Percentiles rank a stretch among this genome's conserved stretches.
phyloP scores from a whole-genome alignment of 805 yeast genomes.

The Monosporozyma solicola region DNA sequence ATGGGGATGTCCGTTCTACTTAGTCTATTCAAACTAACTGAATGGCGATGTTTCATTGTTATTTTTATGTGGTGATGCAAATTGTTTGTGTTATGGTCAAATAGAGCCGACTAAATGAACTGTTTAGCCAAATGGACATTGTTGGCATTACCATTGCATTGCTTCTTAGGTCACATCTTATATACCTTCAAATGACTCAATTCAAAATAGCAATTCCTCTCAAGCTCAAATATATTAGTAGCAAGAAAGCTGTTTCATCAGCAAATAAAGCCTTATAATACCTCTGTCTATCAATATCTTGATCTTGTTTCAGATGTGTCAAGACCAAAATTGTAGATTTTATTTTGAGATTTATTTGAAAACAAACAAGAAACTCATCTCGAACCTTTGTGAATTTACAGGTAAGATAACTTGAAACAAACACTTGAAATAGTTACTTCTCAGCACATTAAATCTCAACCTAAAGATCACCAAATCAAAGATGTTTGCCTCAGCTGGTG shows the following conservation, averaged over 20 bases:
- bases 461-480: neutral
- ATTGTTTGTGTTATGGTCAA: neutral
- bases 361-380: neutral
- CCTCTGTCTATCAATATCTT: neutral
- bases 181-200: neutral
- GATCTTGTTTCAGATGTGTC: neutral
- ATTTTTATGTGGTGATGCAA: neutral
- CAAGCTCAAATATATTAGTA: neutral
- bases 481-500: constrained; percentile 13
- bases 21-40: neutral
- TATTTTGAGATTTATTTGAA: neutral
- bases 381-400: neutral
- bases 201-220: neutral
- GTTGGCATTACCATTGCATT: neutral
- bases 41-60: neutral
- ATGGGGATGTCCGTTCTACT: constrained; percentile 3
- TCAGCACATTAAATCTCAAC: neutral
- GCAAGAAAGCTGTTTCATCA: neutral
- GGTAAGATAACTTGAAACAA: neutral
- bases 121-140: neutral
- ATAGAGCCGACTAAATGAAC: neutral
- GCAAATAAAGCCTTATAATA: neutral
- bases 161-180: neutral
- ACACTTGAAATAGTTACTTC: neutral
- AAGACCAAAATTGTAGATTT: neutral